Evolutionary conservation across 495 filamentous ascomycete species (phyloP).

Genomic region (Astrothelium macrocarpum): DNA sequence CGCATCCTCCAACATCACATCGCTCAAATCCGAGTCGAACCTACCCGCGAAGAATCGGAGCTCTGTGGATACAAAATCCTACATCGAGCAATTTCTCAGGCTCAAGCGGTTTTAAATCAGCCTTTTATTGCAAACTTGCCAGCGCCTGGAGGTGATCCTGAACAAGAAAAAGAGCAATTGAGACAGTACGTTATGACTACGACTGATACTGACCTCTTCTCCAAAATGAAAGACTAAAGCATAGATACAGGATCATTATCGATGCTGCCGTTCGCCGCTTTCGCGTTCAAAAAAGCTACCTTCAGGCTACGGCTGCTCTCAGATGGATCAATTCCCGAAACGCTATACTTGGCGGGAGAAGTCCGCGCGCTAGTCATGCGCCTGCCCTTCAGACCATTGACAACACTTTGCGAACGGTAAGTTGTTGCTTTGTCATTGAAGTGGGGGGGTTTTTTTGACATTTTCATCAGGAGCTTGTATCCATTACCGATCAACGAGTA

Average conservation of each 20-base stretch:
- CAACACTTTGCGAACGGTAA: constrained; percentile 52
- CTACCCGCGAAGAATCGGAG: constrained; percentile 57
- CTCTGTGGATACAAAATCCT: constrained; percentile 70
- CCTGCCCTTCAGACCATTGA: constrained; percentile 50
- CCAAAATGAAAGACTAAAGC: neutral
- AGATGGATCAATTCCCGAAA: constrained; percentile 72
- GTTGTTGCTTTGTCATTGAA: constrained; percentile 28
- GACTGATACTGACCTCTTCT: neutral
- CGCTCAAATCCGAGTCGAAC: constrained; percentile 53
- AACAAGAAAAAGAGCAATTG: constrained; percentile 64
- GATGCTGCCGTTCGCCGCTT: constrained; percentile 74
- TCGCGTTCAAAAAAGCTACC: constrained; percentile 76
- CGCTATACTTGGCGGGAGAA: constrained; percentile 53
- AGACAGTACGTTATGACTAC: constrained; percentile 54
- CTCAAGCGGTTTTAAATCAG: constrained; percentile 62
- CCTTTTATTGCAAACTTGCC: constrained; percentile 49
- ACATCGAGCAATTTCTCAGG: constrained; percentile 63
- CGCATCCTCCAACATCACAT: constrained; percentile 74
- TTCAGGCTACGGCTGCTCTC: constrained; percentile 64
- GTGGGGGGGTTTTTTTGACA: too few species aligned
- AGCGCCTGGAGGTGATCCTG: constrained; percentile 47
- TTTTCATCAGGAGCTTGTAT: constrained; percentile 26
- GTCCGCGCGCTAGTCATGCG: constrained; percentile 48
- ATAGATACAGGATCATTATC: constrained; percentile 51
- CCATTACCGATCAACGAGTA: constrained; percentile 31